Percentiles rank a stretch among this genome's conserved stretches.
Conservation (phyloP, 768 basidiomycete species). For the Suillus fuscotomentosus region DNA sequence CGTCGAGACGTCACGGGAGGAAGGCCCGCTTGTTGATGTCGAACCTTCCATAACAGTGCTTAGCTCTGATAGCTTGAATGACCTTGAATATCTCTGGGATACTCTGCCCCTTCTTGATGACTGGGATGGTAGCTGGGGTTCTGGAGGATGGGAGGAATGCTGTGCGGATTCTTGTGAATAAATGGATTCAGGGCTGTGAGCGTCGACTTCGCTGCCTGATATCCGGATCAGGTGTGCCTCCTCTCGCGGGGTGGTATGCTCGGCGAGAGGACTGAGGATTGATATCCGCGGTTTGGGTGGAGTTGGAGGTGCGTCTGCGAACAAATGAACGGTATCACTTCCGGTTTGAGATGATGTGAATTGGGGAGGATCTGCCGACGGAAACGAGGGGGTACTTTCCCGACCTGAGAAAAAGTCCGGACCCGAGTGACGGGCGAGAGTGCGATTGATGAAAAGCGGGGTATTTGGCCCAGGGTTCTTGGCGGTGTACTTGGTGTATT, state of each 20-base stretch:
- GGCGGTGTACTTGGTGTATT: background rate
- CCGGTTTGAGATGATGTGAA: background rate
- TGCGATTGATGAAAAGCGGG: background rate
- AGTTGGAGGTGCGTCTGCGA: background rate
- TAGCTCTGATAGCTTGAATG: conserved; percentile 9
- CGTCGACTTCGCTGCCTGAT: background rate
- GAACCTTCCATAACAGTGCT: conserved; percentile 19
- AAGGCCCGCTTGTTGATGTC: background rate
- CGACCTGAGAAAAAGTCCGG: background rate
- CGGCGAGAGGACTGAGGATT: background rate
- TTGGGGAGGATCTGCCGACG: background rate
- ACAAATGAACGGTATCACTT: too few species aligned
- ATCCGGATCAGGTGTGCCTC: background rate
- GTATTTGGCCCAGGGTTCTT: background rate
- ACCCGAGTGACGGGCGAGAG: background rate
- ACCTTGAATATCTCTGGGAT: conserved; percentile 9
- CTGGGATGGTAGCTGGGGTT: background rate
- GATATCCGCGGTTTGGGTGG: background rate
- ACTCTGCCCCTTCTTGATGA: conserved; percentile 11
- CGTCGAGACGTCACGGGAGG: background rate
- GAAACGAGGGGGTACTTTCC: background rate
- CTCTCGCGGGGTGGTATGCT: background rate
- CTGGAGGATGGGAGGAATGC: conserved; percentile 1
- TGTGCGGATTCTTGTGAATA: conserved; percentile 27
- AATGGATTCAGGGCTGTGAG: conserved; percentile 9